Base-by-base conservation (phyloP, 1,139 yeast species). In the Candida pseudoviswanathii region DNA sequence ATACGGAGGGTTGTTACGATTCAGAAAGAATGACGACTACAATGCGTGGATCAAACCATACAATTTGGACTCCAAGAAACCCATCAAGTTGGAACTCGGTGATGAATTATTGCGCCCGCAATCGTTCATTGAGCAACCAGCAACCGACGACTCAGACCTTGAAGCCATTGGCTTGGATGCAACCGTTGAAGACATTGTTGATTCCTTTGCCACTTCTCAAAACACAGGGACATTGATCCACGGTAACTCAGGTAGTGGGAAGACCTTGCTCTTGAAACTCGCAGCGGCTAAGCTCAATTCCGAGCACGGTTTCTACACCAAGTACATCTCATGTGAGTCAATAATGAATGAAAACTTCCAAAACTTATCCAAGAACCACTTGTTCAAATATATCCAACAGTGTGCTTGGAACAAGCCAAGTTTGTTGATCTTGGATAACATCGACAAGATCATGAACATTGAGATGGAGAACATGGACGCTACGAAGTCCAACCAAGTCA, bases 241-340 rank as follows among this genome's bases (percentile, higher is more conserved):
- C 57, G 98, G 98, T 0, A 72, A 84, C 36, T 72, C 89, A 0
- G 97, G 97, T 0, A 78, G 90, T 54, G 98, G 97, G 1, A 92
- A 92, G 63, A 71, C 94, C 0, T 69, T 82, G 2, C 59, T 86
- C 0, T 63, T 84, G 16, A 67, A 73, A 5, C 69, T 76, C 32
- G 62, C 88, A 1, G 62, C 76, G 0, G 54, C 66, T 2, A 60
- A 61, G 5, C 64, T 87, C 16, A 54, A 62, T 5, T 46, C 60
- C 6, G 59, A 66, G 0, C 62, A 70, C 39, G 82, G 83, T 7
- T 70, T 68, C 45, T 79, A 75, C 54, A 61, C 70, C 22, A 75
- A 75, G 53, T 67, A 64, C 26, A 66, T 83, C 2, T 71, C 78
- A 34, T 85, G 69, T 81, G 95, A 69, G 75, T 78, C 59, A 48